Evolutionary conservation across 192 early-diverging fungal genomes (phyloP).

Genomic region (Gigaspora rosea): DNA sequence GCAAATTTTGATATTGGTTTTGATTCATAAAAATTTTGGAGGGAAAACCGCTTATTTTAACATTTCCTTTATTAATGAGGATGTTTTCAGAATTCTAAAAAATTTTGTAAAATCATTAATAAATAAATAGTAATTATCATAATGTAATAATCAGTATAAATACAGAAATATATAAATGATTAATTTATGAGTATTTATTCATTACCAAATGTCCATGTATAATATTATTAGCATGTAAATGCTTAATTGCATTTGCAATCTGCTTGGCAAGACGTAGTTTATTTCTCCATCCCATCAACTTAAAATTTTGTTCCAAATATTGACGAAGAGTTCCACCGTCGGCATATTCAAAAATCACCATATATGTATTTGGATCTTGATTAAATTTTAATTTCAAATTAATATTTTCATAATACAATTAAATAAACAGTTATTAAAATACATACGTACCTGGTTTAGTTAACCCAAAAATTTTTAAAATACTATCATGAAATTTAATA

Average conservation of each 20-base stretch:
- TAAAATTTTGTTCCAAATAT: constrained; percentile 8
- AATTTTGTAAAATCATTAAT: background rate
- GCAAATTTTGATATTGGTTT: background rate
- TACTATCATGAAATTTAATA: background rate
- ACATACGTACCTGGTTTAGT: background rate
- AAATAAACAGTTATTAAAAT: background rate
- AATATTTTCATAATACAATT: too few relatives aligned
- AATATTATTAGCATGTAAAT: background rate
- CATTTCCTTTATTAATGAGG: background rate
- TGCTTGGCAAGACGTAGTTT: background rate
- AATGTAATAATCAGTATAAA: background rate
- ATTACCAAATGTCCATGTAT: constrained; percentile 3
- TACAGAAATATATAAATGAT: background rate
- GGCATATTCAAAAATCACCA: background rate
- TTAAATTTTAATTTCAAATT: too few relatives aligned
- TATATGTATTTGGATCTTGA: background rate
- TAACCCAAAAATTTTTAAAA: background rate
- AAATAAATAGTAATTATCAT: background rate
- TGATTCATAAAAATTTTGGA: background rate
- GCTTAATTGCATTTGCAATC: background rate
- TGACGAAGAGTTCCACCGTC: background rate
- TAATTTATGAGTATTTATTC: background rate
- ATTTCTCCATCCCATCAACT: background rate
- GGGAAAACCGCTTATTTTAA: background rate
- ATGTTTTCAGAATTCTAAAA: background rate